These are phyloP conservation scores for Russula sp. DNA, from an alignment of 768 basidiomycete species.

Conservation along the genomic window DNA sequence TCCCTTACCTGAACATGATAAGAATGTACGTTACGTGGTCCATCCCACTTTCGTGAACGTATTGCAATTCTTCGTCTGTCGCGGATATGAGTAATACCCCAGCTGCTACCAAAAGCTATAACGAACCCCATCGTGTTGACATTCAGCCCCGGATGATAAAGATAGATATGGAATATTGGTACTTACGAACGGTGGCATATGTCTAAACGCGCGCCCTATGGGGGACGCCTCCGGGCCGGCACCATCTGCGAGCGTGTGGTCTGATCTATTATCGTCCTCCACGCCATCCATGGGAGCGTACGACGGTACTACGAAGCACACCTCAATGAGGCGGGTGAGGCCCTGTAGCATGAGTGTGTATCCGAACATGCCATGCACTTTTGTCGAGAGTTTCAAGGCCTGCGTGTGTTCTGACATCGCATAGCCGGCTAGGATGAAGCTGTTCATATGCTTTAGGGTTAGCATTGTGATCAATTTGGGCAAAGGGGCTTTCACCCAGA, in stretches of 20 bases:
- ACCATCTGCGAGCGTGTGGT: conserved; percentile 59
- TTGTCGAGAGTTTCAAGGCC: conserved; percentile 75
- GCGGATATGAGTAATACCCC: conserved; percentile 86
- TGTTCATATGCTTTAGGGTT: conserved; percentile 33
- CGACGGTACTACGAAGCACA: conserved; percentile 65
- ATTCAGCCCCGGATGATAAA: conserved; percentile 34
- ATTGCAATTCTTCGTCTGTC: conserved; percentile 85
- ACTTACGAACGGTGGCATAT: conserved; percentile 86
- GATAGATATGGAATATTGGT: too few relatives aligned
- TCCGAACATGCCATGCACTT: conserved; percentile 87
- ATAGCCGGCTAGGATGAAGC: conserved; percentile 89
- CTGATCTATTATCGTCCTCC: conserved; percentile 60
- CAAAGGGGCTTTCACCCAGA: conserved; percentile 10
- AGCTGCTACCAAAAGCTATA: conserved; percentile 33
- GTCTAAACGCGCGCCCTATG: conserved; percentile 63
- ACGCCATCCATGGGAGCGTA: conserved; percentile 38
- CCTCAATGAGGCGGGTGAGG: conserved; percentile 71
- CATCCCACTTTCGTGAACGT: conserved; percentile 67
- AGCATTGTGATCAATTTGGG: conserved; percentile 7
- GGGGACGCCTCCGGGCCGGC: conserved; percentile 34
- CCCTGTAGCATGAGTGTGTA: conserved; percentile 83
- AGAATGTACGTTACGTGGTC: conserved; percentile 90
- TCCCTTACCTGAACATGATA: conserved; percentile 68
- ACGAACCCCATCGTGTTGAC: conserved; percentile 47
- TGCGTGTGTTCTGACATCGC: conserved; percentile 91